A percentile compares a stretch with the other conserved stretches of the same genome.
Evolutionary conservation across 176 grass and related monocot genomes (phyloP).

Genomic region (Oryza australiensis): DNA sequence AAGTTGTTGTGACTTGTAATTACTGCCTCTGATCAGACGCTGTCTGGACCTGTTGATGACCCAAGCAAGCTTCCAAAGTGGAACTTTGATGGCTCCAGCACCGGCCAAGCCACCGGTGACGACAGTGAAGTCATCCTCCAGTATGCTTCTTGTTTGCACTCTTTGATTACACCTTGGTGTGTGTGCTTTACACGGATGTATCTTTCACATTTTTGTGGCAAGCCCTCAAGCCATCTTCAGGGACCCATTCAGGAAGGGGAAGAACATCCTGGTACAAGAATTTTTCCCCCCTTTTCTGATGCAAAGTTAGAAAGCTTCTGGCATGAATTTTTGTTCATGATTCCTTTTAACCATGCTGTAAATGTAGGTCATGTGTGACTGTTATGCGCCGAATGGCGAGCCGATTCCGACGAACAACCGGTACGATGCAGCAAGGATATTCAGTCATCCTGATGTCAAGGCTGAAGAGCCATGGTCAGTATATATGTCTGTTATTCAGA

Average conservation of each 20-base stretch:
- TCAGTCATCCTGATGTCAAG: constrained; percentile 75
- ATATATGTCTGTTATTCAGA: not conserved
- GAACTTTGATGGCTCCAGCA: constrained; percentile 99
- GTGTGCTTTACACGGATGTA: constrained; percentile 12
- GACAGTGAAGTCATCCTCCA: constrained; percentile 90
- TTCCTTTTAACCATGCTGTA: not conserved
- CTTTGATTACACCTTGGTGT: not conserved
- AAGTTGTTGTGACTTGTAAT: not conserved
- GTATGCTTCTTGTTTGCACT: constrained; percentile 41
- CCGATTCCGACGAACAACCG: constrained; percentile 89
- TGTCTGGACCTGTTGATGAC: constrained; percentile 63
- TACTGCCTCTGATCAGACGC: constrained; percentile 51
- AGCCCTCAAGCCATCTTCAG: constrained; percentile 90
- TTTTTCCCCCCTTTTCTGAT: not conserved
- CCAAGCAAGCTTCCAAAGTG: constrained; percentile 91
- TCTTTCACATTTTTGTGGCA: not conserved
- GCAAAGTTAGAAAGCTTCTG: not conserved
- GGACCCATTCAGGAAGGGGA: constrained; percentile 91
- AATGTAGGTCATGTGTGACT: constrained; percentile 86
- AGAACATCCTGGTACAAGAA: constrained; percentile 79
- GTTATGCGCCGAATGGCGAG: constrained; percentile 70
- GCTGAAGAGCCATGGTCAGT: constrained; percentile 76
- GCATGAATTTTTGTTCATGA: not conserved
- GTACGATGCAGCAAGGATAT: constrained; percentile 62
- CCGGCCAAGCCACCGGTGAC: constrained; percentile 73